Conservation (phyloP, 2,329 filamentous ascomycete genomes). For the Cytospora chrysosperma region DNA sequence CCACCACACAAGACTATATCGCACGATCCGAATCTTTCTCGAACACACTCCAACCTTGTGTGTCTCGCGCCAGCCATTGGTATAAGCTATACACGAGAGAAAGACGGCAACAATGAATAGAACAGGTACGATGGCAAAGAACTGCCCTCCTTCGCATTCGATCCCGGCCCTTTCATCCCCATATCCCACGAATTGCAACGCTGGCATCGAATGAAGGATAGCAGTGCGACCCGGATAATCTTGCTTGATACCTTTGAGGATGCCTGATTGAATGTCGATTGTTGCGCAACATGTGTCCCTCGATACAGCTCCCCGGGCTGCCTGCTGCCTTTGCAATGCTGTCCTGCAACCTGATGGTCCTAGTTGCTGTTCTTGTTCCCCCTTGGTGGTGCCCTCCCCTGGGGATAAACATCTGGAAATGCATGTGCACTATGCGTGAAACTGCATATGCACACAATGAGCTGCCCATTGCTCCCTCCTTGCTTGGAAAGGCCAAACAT, state of each 20-base stretch:
- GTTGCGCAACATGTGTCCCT: background rate
- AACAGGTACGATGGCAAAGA: conserved; percentile 25
- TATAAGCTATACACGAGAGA: background rate
- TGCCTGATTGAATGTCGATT: background rate
- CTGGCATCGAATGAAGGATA: conserved; percentile 1
- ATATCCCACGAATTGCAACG: background rate
- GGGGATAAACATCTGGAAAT: background rate
- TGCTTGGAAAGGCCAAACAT: conserved; percentile 1
- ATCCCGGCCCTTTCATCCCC: conserved; percentile 4
- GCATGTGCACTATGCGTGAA: background rate
- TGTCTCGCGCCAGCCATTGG: background rate
- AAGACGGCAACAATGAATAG: conserved; percentile 24
- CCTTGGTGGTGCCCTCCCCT: background rate
- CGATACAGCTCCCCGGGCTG: background rate
- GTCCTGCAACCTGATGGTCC: background rate
- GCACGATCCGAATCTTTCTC: background rate
- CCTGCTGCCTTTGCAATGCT: background rate
- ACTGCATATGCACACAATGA: background rate
- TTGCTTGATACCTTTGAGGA: conserved; percentile 2
- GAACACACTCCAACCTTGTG: background rate
- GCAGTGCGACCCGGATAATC: background rate
- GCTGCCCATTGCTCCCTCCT: background rate
- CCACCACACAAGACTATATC: background rate
- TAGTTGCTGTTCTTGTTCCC: background rate
- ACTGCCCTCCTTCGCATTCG: conserved; percentile 17